Base-by-base conservation (phyloP, 257 asterid genomes). In the Fraxinus americana region DNA sequence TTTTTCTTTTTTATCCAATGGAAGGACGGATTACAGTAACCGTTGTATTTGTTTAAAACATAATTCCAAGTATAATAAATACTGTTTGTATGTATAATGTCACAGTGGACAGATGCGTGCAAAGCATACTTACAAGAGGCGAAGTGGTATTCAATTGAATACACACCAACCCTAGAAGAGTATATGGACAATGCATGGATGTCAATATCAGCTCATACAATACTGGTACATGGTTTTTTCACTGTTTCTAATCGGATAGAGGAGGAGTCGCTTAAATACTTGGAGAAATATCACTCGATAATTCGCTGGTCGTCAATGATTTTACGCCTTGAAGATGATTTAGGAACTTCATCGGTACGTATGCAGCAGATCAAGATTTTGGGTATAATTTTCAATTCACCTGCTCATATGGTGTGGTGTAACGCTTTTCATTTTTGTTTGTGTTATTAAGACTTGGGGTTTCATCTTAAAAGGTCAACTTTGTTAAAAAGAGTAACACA, bases 281-380 rank as follows among this genome's bases (percentile, higher is more conserved):
- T 91, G 29, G 77, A 54, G 0, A 35, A 70, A 2, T 74, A 85
- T 71, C 89, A 77, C 45, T 38, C 80, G 8, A 35, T 85, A 10
- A 75, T 89, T 23, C 84, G 81, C 7, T 83, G 50, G 14, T 54
- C 92, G 0, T 41, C 82, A 0, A 82, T 70, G 59, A 4, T 90
- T 68, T 0, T 86, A 7, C 82, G 94, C 0, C 80, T 92, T 4
- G 73, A 78, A 0, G 78, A 92, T 69, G 97, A 92, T 72, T 59
- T 90, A 0, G 94, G 83, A 43, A 89, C 93, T 3, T 83, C 91
- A 0, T 63, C 36, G 81, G 91, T 90, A 79, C 2, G 80, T 50
- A 3, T 29, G 5, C 0, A 1, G 4, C 11, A 4, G 1, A 36
- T 36, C 39, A 36, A 36, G 39, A 36, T 36, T 36, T 36, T 5